Conservation (phyloP, 192 early-diverging fungal genomes). For the Glomus cerebriforme region DNA sequence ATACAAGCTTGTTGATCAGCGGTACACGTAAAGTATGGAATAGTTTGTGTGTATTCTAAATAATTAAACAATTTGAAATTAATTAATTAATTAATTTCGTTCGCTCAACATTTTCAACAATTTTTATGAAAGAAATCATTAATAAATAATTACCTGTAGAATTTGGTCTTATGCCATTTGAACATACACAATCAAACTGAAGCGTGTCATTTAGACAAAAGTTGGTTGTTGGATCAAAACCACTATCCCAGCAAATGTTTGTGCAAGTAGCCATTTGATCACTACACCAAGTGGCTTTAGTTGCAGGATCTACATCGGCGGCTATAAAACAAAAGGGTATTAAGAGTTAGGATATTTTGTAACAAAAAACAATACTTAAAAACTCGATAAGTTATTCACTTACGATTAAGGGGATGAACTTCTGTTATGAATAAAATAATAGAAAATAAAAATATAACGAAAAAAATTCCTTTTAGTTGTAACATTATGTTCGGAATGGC, state of each 20-base stretch:
- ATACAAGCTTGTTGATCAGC: conserved; percentile 31
- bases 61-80: neutral
- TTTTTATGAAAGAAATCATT: neutral
- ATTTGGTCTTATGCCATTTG: conserved; percentile 19
- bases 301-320: neutral
- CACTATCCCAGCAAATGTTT: conserved; percentile 25
- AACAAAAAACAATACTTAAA: neutral
- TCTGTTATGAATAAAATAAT: neutral
- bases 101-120: neutral
- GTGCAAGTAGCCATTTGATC: conserved; percentile 30
- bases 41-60: conserved; percentile 38
- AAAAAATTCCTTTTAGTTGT: neutral
- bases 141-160: conserved; percentile 5
- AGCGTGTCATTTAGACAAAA: conserved; percentile 8
- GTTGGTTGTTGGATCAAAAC: neutral
- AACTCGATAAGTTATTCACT: too few relatives aligned
- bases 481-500: too few relatives aligned
- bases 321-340: neutral
- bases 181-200: conserved; percentile 22
- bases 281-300: conserved; percentile 31
- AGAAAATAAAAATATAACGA: neutral
- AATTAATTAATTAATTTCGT: neutral
- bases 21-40: conserved; percentile 31
- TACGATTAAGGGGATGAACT: neutral
- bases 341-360: too few relatives aligned